Evolutionary conservation across 345 rosid genomes (phyloP), one percentile per base, ranked within the genome.

Genomic region (Draba incana): DNA sequence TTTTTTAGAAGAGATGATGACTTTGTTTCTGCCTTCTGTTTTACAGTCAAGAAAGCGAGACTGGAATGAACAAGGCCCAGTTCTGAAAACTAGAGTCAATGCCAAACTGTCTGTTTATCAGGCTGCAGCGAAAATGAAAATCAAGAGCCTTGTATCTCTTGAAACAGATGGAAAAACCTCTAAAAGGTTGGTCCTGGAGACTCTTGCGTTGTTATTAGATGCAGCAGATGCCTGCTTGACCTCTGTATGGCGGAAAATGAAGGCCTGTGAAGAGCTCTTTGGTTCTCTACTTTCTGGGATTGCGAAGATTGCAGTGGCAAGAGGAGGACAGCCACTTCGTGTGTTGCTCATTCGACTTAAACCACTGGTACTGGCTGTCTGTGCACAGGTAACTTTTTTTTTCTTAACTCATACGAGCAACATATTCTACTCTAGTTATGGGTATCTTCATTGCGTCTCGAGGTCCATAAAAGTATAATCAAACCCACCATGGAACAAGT

Each of bases 261-360:
- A 89, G 80, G 80, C 74, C 59, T 92, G 99, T 52, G 98, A 95
- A 81, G 93, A 92, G 81, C 82, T 95, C 30, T 92, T 92, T 38
- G 82, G 80, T 52, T 83, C 96, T 62, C 79, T 95, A 72, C 96
- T 95, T 66, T 76, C 84, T 47, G 99, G 98, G 57, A 83, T 87
- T 82, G 86, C 92, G 2, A 86, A 85, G 74, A 86, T 95, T 81
- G 92, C 98, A 59, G 87, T 85, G 60, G 82, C 81, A 44, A 83
- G 85, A 74, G 98, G 98, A 70, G 99, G 99, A 62, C 99, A 95
- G 85, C 96, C 87, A 33, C 75, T 95, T 57, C 98, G 99, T 38
- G 92, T 92, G 72, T 68, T 95, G 79, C 96, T 95, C 71, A 95
- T 95, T 79, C 98, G 93, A 57, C 89, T 92, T 37, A 95, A 95